phyloP scores from a whole-genome alignment of 2,329 filamentous ascomycete species.

The Alternaria infectoria region DNA sequence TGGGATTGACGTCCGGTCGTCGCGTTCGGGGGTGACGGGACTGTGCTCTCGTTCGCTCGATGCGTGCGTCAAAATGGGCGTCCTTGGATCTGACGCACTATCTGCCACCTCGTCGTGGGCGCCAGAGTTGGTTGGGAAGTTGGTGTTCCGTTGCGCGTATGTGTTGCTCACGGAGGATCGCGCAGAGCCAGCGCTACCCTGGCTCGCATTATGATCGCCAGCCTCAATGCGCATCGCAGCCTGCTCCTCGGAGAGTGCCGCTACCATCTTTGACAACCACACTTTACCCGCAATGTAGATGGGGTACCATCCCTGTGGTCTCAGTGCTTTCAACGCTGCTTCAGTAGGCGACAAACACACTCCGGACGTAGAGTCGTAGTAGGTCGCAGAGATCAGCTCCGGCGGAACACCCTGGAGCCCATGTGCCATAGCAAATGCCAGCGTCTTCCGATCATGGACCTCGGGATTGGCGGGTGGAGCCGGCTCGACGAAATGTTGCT shows the following conservation, averaged over 20 bases:
- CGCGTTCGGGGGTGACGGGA: background rate
- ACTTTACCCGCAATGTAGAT: background rate
- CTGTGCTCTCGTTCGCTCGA: background rate
- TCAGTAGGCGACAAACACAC: background rate
- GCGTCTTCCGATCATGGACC: background rate
- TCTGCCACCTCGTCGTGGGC: background rate
- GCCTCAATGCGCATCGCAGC: background rate
- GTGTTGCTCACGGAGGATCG: background rate
- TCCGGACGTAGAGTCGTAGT: background rate
- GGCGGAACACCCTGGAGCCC: background rate
- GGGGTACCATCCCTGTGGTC: constrained; percentile 1
- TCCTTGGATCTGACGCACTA: background rate
- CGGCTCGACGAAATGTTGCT: background rate
- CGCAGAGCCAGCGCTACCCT: background rate
- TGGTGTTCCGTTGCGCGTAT: background rate
- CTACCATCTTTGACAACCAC: constrained; percentile 4
- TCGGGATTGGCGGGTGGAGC: background rate
- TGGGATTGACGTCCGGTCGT: background rate
- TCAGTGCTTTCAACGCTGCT: constrained; percentile 1
- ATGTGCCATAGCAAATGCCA: background rate
- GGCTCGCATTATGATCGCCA: background rate
- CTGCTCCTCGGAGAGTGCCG: constrained; percentile 12
- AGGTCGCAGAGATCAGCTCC: background rate
- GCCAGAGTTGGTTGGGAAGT: accelerated
- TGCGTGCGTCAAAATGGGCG: too few relatives aligned